Conservation (phyloP, 208 protist genomes). For the Crithidia brevicula region DNA sequence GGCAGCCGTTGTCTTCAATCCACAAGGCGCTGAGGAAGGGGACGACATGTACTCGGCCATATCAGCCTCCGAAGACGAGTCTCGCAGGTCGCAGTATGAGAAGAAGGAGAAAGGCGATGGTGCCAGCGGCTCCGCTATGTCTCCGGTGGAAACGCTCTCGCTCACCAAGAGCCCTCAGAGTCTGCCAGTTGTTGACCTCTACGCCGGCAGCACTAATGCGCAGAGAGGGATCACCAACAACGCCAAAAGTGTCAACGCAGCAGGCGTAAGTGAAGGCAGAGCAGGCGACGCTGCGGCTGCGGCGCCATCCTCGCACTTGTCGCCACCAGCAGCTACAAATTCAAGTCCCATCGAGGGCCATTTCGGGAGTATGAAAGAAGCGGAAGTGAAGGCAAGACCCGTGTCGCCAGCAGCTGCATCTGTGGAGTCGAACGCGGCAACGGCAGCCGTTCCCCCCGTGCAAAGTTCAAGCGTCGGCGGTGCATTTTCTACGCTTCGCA, state of each 20-base stretch:
- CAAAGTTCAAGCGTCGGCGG: not conserved
- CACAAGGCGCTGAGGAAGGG: not conserved
- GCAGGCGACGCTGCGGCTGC: too few relatives aligned
- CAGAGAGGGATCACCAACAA: not conserved
- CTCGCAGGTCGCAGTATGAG: not conserved
- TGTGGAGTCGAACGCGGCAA: too few relatives aligned
- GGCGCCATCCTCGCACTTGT: too few relatives aligned
- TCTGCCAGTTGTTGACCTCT: constrained; percentile 6
- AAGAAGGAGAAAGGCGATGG: not conserved
- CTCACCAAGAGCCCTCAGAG: not conserved
- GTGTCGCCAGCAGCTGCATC: not conserved
- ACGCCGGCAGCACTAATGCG: not conserved
- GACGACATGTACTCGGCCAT: constrained; percentile 13
- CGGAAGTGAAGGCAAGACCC: too few relatives aligned
- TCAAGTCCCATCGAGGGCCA: not conserved
- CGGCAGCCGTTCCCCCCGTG: not conserved
- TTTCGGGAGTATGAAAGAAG: too few relatives aligned
- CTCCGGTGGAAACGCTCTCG: not conserved
- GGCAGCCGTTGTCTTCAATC: too few relatives aligned
- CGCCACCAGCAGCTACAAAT: not conserved
- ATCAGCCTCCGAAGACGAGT: constrained; percentile 1
- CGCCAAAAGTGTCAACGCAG: too few relatives aligned
- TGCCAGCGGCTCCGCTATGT: not conserved
- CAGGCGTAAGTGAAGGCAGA: too few relatives aligned
- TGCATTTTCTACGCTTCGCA: not conserved